Evolutionary conservation across 371 early-diverging fungal species (phyloP), one percentile per base, ranked within the genome.

Genomic region (Mucor lusitanicus): DNA sequence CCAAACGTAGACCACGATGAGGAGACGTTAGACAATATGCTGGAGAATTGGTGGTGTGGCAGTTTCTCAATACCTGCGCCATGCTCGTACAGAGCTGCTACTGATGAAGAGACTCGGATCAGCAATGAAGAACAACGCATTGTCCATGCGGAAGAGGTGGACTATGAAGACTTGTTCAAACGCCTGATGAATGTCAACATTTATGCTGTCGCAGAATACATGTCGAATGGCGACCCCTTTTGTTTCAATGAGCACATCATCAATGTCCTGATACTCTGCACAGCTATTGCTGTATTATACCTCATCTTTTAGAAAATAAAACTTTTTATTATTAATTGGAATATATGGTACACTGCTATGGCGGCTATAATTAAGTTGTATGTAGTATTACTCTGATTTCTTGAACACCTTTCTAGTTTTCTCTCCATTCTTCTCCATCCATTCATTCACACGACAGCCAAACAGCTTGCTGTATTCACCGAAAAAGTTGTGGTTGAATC

Each of bases 381-480:
- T 33, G 33, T 33, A 30, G 6, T n/a, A 61, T 61, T 61, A 33
- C n/a, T 44, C 6, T 4, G 61, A 61, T 25, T 69, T 69, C 21
- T 65, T 50, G 44, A 65, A 65, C 15, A 61, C 58, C 44, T 57
- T 42, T 65, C 73, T 65, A 25, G 63, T 65, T 25, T 72, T 63
- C 11, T 69, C 63, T 13, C 56, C 73, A 64, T 73, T 58, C 21
- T 58, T 65, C 21, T 62, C 61, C 25, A 69, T 54, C 73, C 69
- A 73, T 28, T 66, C 73, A 19, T 63, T 54, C 9, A 73, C 73
- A 54, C 69, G 56, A 33, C 73, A 69, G 1, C 55, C 71, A 54
- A 62, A 59, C n/a, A 67, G 17, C 13, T 71, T 63, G 11, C 55
- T 46, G 32, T 77, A 71, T 25, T 74, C 64, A 32, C 83, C 83